Evolutionary conservation across 148 eudicot genomes (phyloP).

Genomic region (Rhododendron vialii): DNA sequence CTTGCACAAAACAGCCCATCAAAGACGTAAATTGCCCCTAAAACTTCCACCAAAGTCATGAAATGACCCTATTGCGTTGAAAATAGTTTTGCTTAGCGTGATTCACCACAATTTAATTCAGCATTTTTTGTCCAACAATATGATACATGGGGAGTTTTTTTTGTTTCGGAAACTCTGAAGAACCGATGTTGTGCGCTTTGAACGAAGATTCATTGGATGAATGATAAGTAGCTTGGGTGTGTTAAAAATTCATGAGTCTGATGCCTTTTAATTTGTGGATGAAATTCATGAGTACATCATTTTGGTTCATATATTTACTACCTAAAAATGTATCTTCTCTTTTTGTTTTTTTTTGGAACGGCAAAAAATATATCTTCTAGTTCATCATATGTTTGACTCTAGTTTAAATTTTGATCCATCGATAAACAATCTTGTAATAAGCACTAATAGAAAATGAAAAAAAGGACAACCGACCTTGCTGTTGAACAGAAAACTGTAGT

Average conservation of each 20-base stretch:
- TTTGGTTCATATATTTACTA: not conserved
- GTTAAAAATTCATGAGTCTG: not conserved
- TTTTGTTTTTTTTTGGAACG: not conserved
- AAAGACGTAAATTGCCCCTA: not conserved
- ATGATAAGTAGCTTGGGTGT: not conserved
- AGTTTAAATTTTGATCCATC: not conserved
- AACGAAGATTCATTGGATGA: no score
- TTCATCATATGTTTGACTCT: not conserved
- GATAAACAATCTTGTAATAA: not conserved
- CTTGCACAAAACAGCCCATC: not conserved
- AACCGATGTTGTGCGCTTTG: not conserved
- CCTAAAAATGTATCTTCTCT: not conserved
- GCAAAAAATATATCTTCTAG: not conserved
- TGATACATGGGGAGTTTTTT: not conserved
- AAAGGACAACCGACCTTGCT: conserved; percentile 51
- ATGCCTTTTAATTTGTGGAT: not conserved
- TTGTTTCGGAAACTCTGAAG: not conserved
- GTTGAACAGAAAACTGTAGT: conserved; percentile 82
- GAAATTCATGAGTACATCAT: not conserved
- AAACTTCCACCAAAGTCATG: not conserved
- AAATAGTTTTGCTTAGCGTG: not conserved
- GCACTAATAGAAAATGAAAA: not conserved
- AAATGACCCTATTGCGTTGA: not conserved
- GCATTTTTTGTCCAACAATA: not conserved
- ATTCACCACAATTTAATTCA: not conserved